Conservation (phyloP, 106 monocot genomes). For the Dendrobium catenatum region DNA sequence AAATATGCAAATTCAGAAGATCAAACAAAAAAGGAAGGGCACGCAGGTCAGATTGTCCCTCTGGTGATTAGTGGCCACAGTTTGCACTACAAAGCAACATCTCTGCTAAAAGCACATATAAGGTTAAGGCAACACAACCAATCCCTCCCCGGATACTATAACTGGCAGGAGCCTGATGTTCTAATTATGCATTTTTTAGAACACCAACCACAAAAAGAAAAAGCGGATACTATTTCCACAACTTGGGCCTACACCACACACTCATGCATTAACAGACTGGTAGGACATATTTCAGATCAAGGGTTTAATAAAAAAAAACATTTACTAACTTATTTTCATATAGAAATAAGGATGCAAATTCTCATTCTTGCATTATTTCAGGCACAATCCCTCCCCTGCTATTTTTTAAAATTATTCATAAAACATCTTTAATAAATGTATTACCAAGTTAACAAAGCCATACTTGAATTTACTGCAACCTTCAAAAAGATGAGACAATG, state of each 20-base stretch:
- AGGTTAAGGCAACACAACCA: background rate
- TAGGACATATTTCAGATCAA: background rate
- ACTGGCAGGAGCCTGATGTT: background rate
- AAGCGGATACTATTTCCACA: background rate
- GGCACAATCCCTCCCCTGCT: background rate
- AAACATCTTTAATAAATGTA: background rate
- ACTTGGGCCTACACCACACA: background rate
- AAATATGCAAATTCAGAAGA: constrained; percentile 1
- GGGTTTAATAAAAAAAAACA: background rate
- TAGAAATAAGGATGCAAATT: background rate
- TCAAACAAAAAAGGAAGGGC: background rate
- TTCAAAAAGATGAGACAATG: background rate
- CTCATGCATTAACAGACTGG: background rate
- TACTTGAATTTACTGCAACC: background rate
- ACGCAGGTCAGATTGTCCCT: background rate
- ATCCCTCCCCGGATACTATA: background rate
- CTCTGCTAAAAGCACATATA: background rate
- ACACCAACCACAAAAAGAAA: background rate
- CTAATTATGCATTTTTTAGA: background rate
- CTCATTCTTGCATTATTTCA: background rate
- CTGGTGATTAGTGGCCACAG: background rate
- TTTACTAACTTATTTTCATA: background rate
- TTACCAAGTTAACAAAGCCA: background rate
- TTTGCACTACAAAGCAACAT: background rate
- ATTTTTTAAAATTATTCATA: background rate